A percentile compares a stretch with the other conserved stretches of the same genome.
Evolutionary conservation across 768 basidiomycete species (phyloP).

Genomic region (Tulasnella sp.): DNA sequence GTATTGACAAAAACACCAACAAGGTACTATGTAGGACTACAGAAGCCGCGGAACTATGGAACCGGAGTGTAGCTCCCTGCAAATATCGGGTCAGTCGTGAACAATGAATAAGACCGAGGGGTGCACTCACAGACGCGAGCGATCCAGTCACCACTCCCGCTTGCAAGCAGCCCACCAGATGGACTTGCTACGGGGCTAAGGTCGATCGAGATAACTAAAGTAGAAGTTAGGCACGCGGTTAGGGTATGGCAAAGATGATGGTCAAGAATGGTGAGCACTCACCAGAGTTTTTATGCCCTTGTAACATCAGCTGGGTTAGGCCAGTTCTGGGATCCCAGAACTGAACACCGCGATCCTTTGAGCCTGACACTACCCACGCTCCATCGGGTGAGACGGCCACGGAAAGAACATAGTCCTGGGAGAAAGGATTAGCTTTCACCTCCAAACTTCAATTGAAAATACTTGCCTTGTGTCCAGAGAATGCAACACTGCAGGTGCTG

Average conservation of each 20-base stretch:
- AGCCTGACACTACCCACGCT: conserved; percentile 90
- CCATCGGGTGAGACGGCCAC: conserved; percentile 85
- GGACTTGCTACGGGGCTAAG: conserved; percentile 39
- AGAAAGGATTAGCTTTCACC: not conserved
- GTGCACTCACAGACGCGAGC: conserved; percentile 51
- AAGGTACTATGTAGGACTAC: not conserved
- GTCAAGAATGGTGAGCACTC: conserved; percentile 27
- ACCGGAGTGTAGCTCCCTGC: conserved; percentile 20
- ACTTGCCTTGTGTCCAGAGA: conserved; percentile 77
- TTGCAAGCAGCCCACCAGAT: conserved; percentile 52
- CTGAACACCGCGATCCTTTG: conserved; percentile 92
- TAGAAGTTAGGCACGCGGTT: not conserved
- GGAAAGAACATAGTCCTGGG: conserved; percentile 61
- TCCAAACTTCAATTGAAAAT: conserved; percentile 1
- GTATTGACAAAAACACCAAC: not conserved
- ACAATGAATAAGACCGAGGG: not conserved
- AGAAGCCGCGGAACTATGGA: not conserved
- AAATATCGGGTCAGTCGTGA: not conserved
- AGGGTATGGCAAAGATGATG: not conserved
- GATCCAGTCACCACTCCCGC: conserved; percentile 64
- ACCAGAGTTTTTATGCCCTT: conserved; percentile 67
- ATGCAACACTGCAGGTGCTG: conserved; percentile 65
- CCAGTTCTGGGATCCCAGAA: conserved; percentile 80
- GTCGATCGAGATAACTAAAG: conserved; percentile 61
- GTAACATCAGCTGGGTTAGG: conserved; percentile 86